Evolutionary conservation across 2,329 filamentous ascomycete genomes (phyloP).

Genomic region (Dactylellina parvicollis): DNA sequence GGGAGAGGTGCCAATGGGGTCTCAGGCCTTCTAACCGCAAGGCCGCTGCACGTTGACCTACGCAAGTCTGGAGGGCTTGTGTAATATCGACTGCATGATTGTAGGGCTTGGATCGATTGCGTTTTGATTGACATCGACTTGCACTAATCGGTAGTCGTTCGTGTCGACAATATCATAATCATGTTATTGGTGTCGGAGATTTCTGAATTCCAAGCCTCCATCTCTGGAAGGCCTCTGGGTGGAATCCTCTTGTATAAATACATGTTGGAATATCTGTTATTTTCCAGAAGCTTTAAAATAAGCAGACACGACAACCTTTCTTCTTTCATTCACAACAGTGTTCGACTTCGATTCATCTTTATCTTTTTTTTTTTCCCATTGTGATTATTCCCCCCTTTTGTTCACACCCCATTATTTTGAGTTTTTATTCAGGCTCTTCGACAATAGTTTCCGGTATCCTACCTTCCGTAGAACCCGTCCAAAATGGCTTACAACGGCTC

Average conservation of each 20-base stretch:
- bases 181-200: too few species aligned
- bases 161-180: too few species aligned
- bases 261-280: too few species aligned
- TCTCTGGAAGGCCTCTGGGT: too few species aligned
- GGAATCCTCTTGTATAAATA: too few species aligned
- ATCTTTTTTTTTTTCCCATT: not conserved
- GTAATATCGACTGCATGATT: not conserved
- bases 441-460: not conserved
- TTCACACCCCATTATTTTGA: not conserved
- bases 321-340: too few species aligned
- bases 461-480: not conserved
- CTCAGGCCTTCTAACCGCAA: not conserved
- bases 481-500: slow-evolving; percentile 27
- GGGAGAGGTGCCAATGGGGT: too few species aligned
- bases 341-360: not conserved
- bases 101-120: not conserved
- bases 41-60: not conserved
- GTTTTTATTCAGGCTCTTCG: not conserved
- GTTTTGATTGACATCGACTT: not conserved
- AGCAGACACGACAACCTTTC: too few species aligned
- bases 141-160: too few species aligned
- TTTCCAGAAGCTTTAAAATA: too few species aligned
- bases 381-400: not conserved
- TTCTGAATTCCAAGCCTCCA: too few species aligned
- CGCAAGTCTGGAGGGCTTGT: slow-evolving; percentile 35